These are phyloP conservation scores for Colletotrichum tofieldiae DNA, from an alignment of 2,329 filamentous ascomycete species.

Conservation along the genomic window DNA sequence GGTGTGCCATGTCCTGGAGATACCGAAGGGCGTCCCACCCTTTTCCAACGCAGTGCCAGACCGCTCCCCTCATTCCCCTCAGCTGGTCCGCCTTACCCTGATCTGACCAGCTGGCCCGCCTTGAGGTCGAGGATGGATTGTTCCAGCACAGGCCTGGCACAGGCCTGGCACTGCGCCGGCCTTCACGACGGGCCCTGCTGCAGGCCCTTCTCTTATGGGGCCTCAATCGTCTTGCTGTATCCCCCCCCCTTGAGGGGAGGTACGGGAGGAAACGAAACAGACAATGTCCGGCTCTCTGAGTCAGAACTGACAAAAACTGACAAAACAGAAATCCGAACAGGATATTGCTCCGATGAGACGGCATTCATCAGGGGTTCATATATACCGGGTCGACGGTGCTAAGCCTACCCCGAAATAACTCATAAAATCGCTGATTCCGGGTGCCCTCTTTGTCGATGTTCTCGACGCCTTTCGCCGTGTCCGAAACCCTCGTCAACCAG, in stretches of 20 bases:
- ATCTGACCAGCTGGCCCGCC: neutral
- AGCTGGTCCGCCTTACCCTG: neutral
- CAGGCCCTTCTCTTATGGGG: conserved; percentile 22
- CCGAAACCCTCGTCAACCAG: conserved; percentile 36
- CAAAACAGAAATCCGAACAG: conserved; percentile 30
- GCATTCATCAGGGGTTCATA: conserved; percentile 30
- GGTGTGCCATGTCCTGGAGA: neutral
- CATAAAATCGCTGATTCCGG: conserved; percentile 41
- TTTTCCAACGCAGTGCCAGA: conserved; percentile 6
- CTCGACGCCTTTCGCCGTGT: conserved; percentile 34
- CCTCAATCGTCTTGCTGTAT: neutral
- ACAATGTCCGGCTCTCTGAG: conserved; percentile 35
- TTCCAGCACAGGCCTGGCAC: conserved; percentile 1
- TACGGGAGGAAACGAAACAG: conserved; percentile 34
- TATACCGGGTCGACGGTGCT: conserved; percentile 28
- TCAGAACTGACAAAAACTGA: conserved; percentile 40
- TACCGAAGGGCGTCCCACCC: neutral
- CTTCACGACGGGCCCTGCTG: conserved; percentile 18
- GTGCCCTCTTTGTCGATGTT: conserved; percentile 33
- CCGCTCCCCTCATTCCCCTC: conserved; percentile 15
- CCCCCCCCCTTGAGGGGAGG: conserved; percentile 12
- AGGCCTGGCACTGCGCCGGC: conserved; percentile 19
- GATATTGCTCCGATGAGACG: conserved; percentile 33
- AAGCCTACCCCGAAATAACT: conserved; percentile 40
- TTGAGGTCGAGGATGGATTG: conserved; percentile 4